A percentile compares a stretch with the other conserved stretches of the same genome.
Evolutionary conservation across 371 early-diverging fungal species (phyloP).

Genomic region (Syncephalis fuscata): DNA sequence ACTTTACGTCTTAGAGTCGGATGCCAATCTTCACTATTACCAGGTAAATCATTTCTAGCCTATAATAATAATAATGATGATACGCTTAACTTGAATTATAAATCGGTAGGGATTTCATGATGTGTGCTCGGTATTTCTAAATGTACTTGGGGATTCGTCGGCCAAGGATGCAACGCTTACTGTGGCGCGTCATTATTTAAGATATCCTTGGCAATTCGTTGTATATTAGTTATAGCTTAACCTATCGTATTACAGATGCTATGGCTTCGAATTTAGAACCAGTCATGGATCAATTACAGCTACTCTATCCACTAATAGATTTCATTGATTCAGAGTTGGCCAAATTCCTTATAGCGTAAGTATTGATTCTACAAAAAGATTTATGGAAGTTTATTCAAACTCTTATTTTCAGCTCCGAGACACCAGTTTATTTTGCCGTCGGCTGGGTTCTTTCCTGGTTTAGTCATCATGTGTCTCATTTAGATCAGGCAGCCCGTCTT

Average conservation of each 20-base stretch:
- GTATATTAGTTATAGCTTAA: background rate
- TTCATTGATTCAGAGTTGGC: conserved; percentile 26
- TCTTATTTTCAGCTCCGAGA: conserved; percentile 20
- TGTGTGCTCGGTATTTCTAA: conserved; percentile 36
- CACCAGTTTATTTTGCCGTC: conserved; percentile 62
- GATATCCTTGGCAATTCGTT: conserved; percentile 24
- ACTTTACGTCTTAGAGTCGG: conserved; percentile 24
- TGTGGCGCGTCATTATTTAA: conserved; percentile 35
- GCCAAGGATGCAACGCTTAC: conserved; percentile 26
- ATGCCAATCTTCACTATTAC: conserved; percentile 45
- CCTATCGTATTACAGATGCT: conserved; percentile 24
- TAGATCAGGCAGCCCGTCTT: conserved; percentile 35
- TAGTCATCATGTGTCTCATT: conserved; percentile 49
- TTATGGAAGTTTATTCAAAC: background rate
- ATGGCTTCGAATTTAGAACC: conserved; percentile 39
- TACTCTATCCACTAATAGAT: conserved; percentile 28
- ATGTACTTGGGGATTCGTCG: conserved; percentile 29
- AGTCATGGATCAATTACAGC: conserved; percentile 29
- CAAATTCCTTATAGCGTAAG: conserved; percentile 26
- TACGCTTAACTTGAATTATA: too few relatives aligned
- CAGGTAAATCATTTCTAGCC: too few relatives aligned
- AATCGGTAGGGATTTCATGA: conserved; percentile 68
- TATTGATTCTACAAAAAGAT: background rate
- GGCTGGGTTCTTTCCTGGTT: conserved; percentile 83
- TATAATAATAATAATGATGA: too few relatives aligned